Conservation (phyloP, 371 early-diverging fungal species). For the Funneliformis caledonium region DNA sequence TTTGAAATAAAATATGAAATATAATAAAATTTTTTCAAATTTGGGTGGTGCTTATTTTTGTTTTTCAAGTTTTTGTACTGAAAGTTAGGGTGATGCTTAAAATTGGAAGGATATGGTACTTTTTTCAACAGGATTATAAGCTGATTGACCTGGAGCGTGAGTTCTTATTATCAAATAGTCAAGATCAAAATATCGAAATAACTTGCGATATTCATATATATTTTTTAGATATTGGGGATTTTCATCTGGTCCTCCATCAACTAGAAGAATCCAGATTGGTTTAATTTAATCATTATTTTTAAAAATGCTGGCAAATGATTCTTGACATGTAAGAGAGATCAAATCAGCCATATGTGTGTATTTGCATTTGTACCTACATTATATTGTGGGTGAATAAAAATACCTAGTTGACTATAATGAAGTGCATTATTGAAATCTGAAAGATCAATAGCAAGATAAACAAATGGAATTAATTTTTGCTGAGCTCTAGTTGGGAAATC, state of each 20-base stretch:
- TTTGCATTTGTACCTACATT: not conserved
- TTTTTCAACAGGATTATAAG: too few relatives aligned
- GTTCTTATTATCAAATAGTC: conserved; percentile 1
- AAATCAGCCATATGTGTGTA: not conserved
- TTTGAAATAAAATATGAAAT: too few relatives aligned
- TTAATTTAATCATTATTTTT: not conserved
- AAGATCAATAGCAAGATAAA: not conserved
- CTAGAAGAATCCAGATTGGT: not conserved
- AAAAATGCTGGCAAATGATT: not conserved
- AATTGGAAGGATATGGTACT: too few relatives aligned
- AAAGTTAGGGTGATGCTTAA: too few relatives aligned
- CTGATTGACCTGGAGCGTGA: too few relatives aligned
- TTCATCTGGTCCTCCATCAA: not conserved
- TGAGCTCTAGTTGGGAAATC: not conserved
- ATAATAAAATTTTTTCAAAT: too few relatives aligned
- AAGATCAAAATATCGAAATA: not conserved
- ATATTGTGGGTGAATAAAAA: not conserved
- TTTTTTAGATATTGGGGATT: not conserved
- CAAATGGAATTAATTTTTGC: not conserved
- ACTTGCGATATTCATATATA: not conserved
- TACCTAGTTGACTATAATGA: not conserved
- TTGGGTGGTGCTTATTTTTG: too few relatives aligned
- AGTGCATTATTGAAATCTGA: not conserved
- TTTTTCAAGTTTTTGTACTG: too few relatives aligned
- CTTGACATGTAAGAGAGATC: not conserved